A percentile compares a stretch with the other conserved stretches of the same genome.
Conservation (phyloP, 345 rosid genomes). For the Iberis pinnata region DNA sequence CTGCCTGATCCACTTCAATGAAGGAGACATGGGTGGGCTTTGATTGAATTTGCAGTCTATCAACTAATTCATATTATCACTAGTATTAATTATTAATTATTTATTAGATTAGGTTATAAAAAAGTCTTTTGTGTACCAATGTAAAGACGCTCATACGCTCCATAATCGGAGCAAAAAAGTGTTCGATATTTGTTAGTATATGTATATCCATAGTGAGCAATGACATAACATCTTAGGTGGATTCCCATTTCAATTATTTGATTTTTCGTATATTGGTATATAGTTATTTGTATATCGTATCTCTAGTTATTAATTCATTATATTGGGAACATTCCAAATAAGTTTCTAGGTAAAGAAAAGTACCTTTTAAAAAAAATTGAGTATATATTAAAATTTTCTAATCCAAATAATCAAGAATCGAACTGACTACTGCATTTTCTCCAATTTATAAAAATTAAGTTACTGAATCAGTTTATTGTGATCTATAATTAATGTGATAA, state of each 20-base stretch:
- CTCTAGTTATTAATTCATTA: neutral
- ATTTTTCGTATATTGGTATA: neutral
- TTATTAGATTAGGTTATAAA: too few relatives aligned
- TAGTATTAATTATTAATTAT: neutral
- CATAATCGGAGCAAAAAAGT: too few relatives aligned
- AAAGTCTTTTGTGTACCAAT: too few relatives aligned
- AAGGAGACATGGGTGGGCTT: slow-evolving; percentile 32
- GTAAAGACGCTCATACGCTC: too few relatives aligned
- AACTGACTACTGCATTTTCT: too few relatives aligned
- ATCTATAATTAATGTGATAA: too few relatives aligned
- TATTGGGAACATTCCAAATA: slow-evolving; percentile 21
- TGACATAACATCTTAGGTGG: slow-evolving; percentile 35
- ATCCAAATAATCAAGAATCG: neutral
- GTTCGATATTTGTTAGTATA: slow-evolving; percentile 5
- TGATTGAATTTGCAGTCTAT: slow-evolving; percentile 29
- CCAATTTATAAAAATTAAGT: too few relatives aligned
- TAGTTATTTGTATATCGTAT: neutral
- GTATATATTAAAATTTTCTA: slow-evolving; percentile 8
- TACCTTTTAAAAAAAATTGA: slow-evolving; percentile 18
- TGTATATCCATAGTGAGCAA: slow-evolving; percentile 24
- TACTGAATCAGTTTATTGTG: too few relatives aligned
- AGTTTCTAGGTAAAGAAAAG: slow-evolving; percentile 21
- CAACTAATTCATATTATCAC: slow-evolving; percentile 27
- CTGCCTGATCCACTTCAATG: slow-evolving; percentile 33
- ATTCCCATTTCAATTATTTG: neutral